Evolutionary conservation across 306 rosid species (phyloP), one percentile per base, ranked within the genome.

Genomic region (Amphicarpaea edgeworthii): DNA sequence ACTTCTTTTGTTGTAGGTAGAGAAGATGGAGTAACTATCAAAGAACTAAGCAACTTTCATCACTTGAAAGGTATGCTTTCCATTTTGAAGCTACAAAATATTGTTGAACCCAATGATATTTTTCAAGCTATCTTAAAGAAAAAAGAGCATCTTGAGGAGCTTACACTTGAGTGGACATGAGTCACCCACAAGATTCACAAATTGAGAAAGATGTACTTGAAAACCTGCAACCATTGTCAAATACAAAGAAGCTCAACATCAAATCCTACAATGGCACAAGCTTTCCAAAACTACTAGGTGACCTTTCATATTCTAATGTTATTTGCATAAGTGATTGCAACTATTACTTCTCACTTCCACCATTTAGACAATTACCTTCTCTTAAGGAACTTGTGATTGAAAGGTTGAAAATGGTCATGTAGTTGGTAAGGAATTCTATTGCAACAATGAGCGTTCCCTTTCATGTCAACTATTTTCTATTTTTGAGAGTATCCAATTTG

Each of bases 171-270:
- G 10, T 47, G 21, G 54, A n/a, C n/a, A n/a, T n/a, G 54, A 16
- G 54, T 5, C 21, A 47, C 2, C 54, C 54, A 5, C 54, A 47
- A 5, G 54, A n/a, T n/a, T 47, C 54, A 47, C 54, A n/a, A 15
- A 47, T n/a, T 10, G 47, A 65, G 12, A 65, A 50, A 12, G 20
- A 12, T 14, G 40, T 80, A 58, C 38, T 80, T 32, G 73, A 72
- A 15, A 1, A 28, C 34, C 20, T 78, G 20, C 49, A n/a, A 15
- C 78, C 78, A 0, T 17, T 60, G 0, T 17, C 60, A 73, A 60
- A 72, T 24, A 73, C 73, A 61, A 79, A 65, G 49, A 43, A n/a
- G 6, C 54, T 79, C 6, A 7, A 1, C 28, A 43, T 79, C 12
- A 5, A 8, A 0, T 20, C 12, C n/a, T n/a, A n/a, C n/a, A n/a